Percentiles rank a stretch among this genome's conserved stretches.
phyloP scores from a whole-genome alignment of 257 asterid species.

The Solanum chiquidenum region DNA sequence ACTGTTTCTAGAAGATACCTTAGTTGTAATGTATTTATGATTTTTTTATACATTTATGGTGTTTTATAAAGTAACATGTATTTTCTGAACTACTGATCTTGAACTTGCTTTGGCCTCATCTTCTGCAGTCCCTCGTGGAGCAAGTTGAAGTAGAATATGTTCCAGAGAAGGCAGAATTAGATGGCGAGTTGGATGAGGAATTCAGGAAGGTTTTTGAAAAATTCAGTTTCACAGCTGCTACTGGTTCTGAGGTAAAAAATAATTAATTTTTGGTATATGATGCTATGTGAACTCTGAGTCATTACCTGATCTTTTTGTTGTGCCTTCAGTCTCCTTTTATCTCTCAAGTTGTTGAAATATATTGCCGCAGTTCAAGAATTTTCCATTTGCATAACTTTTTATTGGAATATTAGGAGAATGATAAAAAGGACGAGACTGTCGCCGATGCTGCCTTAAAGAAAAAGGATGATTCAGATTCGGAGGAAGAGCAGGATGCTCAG shows the following conservation, averaged over 20 bases:
- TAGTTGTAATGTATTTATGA: background rate
- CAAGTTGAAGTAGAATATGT: constrained; percentile 87
- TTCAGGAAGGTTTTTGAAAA: constrained; percentile 83
- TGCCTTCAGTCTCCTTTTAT: background rate
- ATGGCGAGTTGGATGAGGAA: constrained; percentile 60
- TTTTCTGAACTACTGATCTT: constrained; percentile 1
- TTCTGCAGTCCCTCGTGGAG: constrained; percentile 40
- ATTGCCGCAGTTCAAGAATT: background rate
- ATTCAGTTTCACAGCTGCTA: constrained; percentile 45
- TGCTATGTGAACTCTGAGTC: background rate
- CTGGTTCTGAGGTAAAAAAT: constrained; percentile 54
- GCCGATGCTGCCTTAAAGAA: constrained; percentile 50
- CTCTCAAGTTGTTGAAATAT: background rate
- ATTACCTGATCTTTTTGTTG: background rate
- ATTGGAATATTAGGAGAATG: constrained; percentile 42
- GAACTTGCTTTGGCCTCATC: background rate
- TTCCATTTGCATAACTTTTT: background rate
- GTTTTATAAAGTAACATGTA: background rate
- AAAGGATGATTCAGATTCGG: constrained; percentile 81
- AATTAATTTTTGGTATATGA: background rate
- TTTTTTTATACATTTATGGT: background rate
- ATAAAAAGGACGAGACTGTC: constrained; percentile 48
- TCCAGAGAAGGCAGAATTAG: constrained; percentile 74
- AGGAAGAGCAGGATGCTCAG: constrained; percentile 68
- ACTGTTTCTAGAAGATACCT: background rate